These are phyloP conservation scores for Umbelopsis isabellina DNA, from an alignment of 192 early-diverging fungal genomes.

Conservation along the genomic window DNA sequence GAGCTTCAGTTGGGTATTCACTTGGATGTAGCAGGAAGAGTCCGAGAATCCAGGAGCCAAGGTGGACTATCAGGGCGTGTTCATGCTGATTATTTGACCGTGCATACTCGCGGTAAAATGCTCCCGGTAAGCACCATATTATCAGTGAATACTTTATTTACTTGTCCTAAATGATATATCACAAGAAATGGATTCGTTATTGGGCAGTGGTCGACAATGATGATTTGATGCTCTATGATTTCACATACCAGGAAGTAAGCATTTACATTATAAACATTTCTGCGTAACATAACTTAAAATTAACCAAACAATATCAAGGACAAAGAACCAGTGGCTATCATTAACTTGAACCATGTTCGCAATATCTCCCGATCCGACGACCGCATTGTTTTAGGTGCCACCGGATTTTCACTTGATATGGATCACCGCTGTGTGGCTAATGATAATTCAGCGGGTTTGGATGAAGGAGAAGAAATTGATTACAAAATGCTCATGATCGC, in stretches of 20 bases:
- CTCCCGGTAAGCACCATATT: neutral
- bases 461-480: neutral
- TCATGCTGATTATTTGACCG: conserved; percentile 3
- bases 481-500: conserved; percentile 14
- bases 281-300: neutral
- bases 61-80: conserved; percentile 12
- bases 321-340: neutral
- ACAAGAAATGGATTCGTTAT: conserved; percentile 15
- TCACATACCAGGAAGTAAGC: conserved; percentile 18
- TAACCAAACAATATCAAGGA: neutral
- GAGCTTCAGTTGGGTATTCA: conserved; percentile 2
- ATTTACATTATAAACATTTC: no score
- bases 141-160: no score
- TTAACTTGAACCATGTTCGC: conserved; percentile 5
- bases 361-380: conserved; percentile 1
- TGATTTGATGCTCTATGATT: conserved; percentile 10
- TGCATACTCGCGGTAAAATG: neutral
- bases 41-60: conserved; percentile 8
- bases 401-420: conserved; percentile 5
- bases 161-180: neutral
- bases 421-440: neutral
- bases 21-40: conserved; percentile 5
- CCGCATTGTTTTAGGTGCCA: neutral
- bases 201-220: conserved; percentile 17
- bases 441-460: neutral